These are phyloP conservation scores for Casuarina cunninghamiana DNA, from an alignment of 306 rosid genomes.

Conservation along the genomic window DNA sequence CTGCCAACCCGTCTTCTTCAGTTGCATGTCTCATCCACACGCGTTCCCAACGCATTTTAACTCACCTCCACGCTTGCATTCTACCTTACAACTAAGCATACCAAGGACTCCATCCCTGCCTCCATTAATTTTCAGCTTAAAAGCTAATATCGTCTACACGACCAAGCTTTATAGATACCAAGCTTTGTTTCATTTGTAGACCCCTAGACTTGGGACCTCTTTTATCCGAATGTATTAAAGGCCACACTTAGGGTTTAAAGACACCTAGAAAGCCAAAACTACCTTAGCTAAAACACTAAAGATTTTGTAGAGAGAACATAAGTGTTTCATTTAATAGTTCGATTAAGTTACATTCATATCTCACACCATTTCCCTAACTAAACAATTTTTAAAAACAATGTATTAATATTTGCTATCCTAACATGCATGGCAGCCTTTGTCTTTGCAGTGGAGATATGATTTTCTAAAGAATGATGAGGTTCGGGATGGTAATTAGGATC, in stretches of 20 bases:
- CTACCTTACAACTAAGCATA: slow-evolving; percentile 36
- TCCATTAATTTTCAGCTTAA: background rate
- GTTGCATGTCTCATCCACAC: slow-evolving; percentile 46
- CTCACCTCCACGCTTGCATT: slow-evolving; percentile 29
- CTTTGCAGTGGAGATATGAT: too few relatives aligned
- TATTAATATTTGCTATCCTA: too few relatives aligned
- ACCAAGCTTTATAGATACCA: background rate
- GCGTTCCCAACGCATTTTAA: slow-evolving; percentile 23
- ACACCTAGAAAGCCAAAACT: background rate
- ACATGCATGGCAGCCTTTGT: too few relatives aligned
- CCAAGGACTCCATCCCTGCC: background rate
- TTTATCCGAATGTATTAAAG: too few relatives aligned
- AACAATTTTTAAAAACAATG: too few relatives aligned
- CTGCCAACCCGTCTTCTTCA: slow-evolving; percentile 42
- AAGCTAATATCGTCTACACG: background rate
- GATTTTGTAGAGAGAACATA: too few relatives aligned
- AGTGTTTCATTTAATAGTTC: too few relatives aligned
- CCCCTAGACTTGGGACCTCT: background rate
- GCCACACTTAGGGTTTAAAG: background rate
- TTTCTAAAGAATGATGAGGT: too few relatives aligned
- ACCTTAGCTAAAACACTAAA: background rate
- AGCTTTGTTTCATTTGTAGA: background rate
- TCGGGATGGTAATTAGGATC: too few relatives aligned
- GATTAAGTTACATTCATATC: too few relatives aligned
- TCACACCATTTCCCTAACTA: too few relatives aligned